Percentiles rank a stretch among this genome's conserved stretches.
These are phyloP conservation scores for Corinectria fuckeliana DNA, from an alignment of 2,329 filamentous ascomycete genomes.

Conservation along the genomic window DNA sequence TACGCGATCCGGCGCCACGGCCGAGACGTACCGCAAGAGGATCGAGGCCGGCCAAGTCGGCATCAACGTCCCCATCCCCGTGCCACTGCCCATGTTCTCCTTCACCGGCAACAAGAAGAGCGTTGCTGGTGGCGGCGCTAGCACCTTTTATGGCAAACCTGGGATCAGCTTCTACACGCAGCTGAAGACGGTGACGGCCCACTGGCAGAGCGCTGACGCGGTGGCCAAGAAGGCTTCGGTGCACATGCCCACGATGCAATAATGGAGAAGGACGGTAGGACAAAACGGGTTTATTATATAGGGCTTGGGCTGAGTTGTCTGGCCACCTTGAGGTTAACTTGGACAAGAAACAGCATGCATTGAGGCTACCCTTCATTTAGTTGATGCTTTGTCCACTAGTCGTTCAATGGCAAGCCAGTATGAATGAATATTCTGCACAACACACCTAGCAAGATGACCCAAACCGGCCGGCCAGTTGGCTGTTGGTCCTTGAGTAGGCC, in stretches of 20 bases:
- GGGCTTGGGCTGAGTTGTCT: background rate
- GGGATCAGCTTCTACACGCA: conserved; percentile 96
- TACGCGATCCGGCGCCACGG: conserved; percentile 78
- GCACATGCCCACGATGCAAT: conserved; percentile 74
- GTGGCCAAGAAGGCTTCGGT: conserved; percentile 84
- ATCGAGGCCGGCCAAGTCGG: conserved; percentile 88
- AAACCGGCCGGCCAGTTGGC: too few species aligned
- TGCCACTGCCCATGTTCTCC: conserved; percentile 74
- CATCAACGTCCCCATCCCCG: conserved; percentile 82
- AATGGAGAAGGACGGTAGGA: conserved; percentile 11
- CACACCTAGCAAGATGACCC: too few species aligned
- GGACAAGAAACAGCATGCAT: background rate
- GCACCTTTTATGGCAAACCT: conserved; percentile 93
- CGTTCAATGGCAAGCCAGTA: conserved; percentile 3
- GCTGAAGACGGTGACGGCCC: conserved; percentile 93
- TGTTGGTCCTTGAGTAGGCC: background rate
- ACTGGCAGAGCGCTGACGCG: conserved; percentile 88
- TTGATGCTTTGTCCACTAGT: background rate
- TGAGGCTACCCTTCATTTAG: background rate
- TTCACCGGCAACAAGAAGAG: conserved; percentile 87
- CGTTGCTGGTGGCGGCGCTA: conserved; percentile 88
- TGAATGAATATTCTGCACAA: background rate
- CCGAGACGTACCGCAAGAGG: conserved; percentile 77
- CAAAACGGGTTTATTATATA: background rate
- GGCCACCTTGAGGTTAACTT: background rate